phyloP scores from a whole-genome alignment of 768 basidiomycete species.

The Tricholoma terreum region DNA sequence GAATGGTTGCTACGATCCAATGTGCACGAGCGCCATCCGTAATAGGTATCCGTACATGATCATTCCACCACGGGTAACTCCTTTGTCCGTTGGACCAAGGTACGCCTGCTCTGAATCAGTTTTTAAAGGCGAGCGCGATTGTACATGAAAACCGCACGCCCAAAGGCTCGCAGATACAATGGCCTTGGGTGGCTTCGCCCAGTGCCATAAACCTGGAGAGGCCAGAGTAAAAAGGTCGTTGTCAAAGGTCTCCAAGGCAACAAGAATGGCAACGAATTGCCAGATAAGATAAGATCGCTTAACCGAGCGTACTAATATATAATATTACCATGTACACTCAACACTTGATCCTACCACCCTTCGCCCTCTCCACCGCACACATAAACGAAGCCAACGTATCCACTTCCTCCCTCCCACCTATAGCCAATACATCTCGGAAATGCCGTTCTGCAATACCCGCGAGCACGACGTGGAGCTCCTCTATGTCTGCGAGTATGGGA shows the following conservation, averaged over 20 bases:
- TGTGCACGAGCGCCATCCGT: background rate
- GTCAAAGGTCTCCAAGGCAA: conserved; percentile 1
- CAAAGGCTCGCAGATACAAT: no score
- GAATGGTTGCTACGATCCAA: background rate
- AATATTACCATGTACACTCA: no score
- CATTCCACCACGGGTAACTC: no score
- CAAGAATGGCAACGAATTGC: background rate
- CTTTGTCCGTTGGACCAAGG: background rate
- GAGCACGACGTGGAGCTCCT: conserved; percentile 63
- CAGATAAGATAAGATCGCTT: background rate
- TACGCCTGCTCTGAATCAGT: background rate
- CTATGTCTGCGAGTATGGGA: conserved; percentile 68
- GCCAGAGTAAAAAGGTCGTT: no score
- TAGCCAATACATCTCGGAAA: conserved; percentile 55
- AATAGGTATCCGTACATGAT: background rate
- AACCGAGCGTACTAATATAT: no score
- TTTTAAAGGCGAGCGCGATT: no score
- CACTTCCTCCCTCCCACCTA: conserved; percentile 63
- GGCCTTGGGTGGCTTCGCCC: no score
- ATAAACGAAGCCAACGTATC: conserved; percentile 82
- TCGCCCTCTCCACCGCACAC: conserved; percentile 67
- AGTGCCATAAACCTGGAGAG: no score
- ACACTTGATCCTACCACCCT: conserved; percentile 28
- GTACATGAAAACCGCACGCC: no score
- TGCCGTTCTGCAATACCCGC: conserved; percentile 72